phyloP scores from a whole-genome alignment of 2,329 filamentous ascomycete species.

The Pyrenochaeta sp. region DNA sequence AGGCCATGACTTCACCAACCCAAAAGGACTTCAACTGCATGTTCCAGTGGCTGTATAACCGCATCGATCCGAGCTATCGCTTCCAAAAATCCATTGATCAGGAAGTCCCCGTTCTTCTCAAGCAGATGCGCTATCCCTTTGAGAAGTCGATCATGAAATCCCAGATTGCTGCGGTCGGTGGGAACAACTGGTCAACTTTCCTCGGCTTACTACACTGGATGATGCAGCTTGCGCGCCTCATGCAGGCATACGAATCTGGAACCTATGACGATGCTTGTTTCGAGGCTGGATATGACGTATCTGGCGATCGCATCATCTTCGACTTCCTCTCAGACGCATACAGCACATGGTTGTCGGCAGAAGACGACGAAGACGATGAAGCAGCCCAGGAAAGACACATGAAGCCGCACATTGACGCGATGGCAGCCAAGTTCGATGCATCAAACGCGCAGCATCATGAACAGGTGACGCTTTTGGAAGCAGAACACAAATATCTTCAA shows the following conservation, averaged over 20 bases:
- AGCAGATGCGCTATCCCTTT: conserved; percentile 93
- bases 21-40: conserved; percentile 98
- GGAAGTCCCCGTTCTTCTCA: conserved; percentile 90
- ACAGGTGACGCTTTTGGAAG: conserved; percentile 85
- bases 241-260: conserved; percentile 80
- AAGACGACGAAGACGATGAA: conserved; percentile 75
- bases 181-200: conserved; percentile 96
- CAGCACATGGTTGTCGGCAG: conserved; percentile 90
- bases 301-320: conserved; percentile 91
- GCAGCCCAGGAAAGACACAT: conserved; percentile 74
- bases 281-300: conserved; percentile 86
- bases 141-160: conserved; percentile 96
- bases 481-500: conserved; percentile 79
- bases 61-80: conserved; percentile 90
- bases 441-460: conserved; percentile 85
- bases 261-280: conserved; percentile 90
- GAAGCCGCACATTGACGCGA: conserved; percentile 82
- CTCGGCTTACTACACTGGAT: conserved; percentile 96
- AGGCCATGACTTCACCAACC: conserved; percentile 90
- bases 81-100: conserved; percentile 96
- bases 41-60: conserved; percentile 97
- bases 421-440: conserved; percentile 86
- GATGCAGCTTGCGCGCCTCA: conserved; percentile 96
- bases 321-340: conserved; percentile 90
- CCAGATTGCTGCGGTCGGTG: conserved; percentile 91